A percentile compares a stretch with the other conserved stretches of the same genome.
Conservation (phyloP, 129 eudicot genomes). For the Saposhnikovia divaricata region DNA sequence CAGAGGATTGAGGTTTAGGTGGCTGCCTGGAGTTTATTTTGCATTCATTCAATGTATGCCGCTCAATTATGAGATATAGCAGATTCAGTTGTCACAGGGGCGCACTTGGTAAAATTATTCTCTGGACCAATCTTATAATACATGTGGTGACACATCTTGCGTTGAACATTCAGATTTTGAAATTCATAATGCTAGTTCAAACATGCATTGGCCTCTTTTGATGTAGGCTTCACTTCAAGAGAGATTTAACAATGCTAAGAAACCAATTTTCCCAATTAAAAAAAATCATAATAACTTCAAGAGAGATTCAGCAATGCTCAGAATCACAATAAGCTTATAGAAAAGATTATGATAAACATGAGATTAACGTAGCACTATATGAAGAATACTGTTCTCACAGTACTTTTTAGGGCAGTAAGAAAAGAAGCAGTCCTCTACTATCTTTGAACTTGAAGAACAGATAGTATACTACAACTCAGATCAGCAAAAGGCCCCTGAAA, state of each 20-base stretch:
- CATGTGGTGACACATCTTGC: too few species aligned
- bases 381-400: too few species aligned
- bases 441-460: background rate
- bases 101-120: background rate
- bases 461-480: background rate
- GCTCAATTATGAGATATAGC: background rate
- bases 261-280: background rate
- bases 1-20: background rate
- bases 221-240: background rate
- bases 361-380: background rate
- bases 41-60: background rate
- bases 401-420: background rate
- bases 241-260: background rate
- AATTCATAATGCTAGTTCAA: too few species aligned
- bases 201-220: background rate
- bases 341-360: background rate
- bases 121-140: background rate
- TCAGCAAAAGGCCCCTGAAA: background rate
- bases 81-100: background rate
- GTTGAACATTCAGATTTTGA: too few species aligned
- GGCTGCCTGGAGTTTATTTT: background rate
- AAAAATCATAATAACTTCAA: background rate
- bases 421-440: background rate
- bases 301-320: background rate
- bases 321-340: background rate